Conservation (phyloP, 2,329 filamentous ascomycete genomes). For the Fusarium chaquense region DNA sequence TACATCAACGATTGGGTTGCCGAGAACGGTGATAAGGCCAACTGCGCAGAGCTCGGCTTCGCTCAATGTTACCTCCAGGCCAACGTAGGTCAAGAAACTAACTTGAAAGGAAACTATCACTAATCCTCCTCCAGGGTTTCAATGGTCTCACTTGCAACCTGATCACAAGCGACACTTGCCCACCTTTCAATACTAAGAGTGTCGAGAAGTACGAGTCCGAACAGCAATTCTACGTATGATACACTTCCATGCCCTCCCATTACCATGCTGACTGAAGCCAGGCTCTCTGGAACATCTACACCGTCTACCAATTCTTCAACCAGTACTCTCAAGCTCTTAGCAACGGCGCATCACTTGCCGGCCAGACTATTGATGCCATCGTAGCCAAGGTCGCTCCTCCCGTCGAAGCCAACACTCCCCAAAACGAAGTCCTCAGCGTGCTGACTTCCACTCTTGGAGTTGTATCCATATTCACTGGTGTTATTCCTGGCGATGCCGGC, state of each 20-base stretch:
- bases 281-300: constrained; percentile 33
- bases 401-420: constrained; percentile 9
- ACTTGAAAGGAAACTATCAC: accelerated
- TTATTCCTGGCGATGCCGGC: background rate
- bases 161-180: constrained; percentile 28
- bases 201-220: constrained; percentile 20
- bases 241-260: accelerated
- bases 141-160: constrained; percentile 22
- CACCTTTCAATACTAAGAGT: constrained; percentile 22
- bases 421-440: constrained; percentile 1
- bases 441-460: constrained; percentile 8
- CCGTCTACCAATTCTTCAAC: constrained; percentile 31
- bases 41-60: constrained; percentile 19
- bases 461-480: constrained; percentile 7
- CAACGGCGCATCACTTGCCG: constrained; percentile 23
- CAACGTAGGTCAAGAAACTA: background rate
- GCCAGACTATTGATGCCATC: constrained; percentile 21
- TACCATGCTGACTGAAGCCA: accelerated
- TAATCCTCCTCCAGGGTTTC: background rate
- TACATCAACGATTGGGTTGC: constrained; percentile 28
- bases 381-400: constrained; percentile 24
- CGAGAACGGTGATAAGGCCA: constrained; percentile 17
- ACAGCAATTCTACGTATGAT: constrained; percentile 26
- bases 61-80: constrained; percentile 25
- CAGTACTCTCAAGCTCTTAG: constrained; percentile 25